phyloP scores from a whole-genome alignment of 1,284 basidiomycete genomes.

The Trichosporon inkin region DNA sequence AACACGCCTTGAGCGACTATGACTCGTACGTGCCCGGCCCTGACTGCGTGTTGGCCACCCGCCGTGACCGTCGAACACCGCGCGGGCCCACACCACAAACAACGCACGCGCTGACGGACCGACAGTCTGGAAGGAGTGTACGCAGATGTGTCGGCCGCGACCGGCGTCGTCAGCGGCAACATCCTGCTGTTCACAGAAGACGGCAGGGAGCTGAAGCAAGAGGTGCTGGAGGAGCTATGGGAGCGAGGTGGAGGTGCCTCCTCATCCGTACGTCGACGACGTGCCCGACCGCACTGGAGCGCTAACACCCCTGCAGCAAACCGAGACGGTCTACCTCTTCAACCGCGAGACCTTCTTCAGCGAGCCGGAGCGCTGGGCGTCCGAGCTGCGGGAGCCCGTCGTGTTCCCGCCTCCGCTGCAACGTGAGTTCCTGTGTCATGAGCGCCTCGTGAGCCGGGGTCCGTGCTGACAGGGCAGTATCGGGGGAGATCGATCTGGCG shows the following conservation, averaged over 20 bases:
- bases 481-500: constrained; percentile 17
- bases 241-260: constrained; percentile 28
- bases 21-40: constrained; percentile 31
- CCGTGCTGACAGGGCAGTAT: constrained; percentile 14
- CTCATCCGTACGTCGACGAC: constrained; percentile 23
- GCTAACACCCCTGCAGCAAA: neutral
- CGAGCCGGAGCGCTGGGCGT: constrained; percentile 40
- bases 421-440: constrained; percentile 24
- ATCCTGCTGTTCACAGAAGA: constrained; percentile 46
- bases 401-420: constrained; percentile 38
- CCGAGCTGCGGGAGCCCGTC: constrained; percentile 37
- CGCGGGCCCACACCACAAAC: neutral
- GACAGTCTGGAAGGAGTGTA: constrained; percentile 38
- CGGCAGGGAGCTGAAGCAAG: constrained; percentile 38
- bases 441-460: neutral
- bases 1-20: constrained; percentile 33
- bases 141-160: constrained; percentile 27
- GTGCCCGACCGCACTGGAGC: constrained; percentile 3
- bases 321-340: constrained; percentile 36
- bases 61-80: neutral
- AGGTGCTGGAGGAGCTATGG: constrained; percentile 40
- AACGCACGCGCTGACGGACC: constrained; percentile 7
- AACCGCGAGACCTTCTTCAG: constrained; percentile 46
- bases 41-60: neutral
- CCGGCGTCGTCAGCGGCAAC: constrained; percentile 32